phyloP scores from a whole-genome alignment of 2,329 filamentous ascomycete species.

The Cladosporium halotolerans region DNA sequence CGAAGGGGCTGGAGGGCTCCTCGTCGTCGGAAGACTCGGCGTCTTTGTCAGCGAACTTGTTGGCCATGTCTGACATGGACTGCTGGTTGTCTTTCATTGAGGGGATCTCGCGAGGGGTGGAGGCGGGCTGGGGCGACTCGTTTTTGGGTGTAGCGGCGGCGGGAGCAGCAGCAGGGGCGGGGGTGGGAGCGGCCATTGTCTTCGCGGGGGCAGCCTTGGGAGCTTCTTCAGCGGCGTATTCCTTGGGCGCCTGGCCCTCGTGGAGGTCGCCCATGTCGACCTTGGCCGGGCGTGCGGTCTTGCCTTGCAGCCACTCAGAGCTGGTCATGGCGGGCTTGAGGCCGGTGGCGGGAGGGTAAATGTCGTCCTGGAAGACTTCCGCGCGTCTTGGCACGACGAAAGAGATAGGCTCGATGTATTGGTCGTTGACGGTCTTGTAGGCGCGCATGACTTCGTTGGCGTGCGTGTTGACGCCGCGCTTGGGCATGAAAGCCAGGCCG shows the following conservation, averaged over 20 bases:
- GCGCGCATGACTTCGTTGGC: conserved; percentile 94
- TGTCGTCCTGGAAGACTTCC: conserved; percentile 94
- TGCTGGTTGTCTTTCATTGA: conserved; percentile 78
- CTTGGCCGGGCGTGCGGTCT: conserved; percentile 73
- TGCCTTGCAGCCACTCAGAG: conserved; percentile 79
- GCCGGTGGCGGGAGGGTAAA: conserved; percentile 82
- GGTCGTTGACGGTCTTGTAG: conserved; percentile 95
- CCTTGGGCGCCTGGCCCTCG: conserved; percentile 72
- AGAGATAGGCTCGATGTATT: conserved; percentile 91
- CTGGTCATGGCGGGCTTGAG: conserved; percentile 73
- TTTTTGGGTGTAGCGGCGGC: conserved; percentile 40
- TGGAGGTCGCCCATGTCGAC: conserved; percentile 91
- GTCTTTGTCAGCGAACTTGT: conserved; percentile 75
- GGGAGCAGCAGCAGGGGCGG: conserved; percentile 30
- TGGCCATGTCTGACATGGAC: conserved; percentile 78
- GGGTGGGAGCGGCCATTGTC: conserved; percentile 33
- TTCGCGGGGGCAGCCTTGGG: conserved; percentile 33
- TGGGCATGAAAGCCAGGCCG: conserved; percentile 88
- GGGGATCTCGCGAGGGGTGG: conserved; percentile 45
- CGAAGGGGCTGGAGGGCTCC: conserved; percentile 70
- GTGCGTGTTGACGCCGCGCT: conserved; percentile 89
- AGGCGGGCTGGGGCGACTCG: conserved; percentile 37
- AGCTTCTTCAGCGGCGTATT: conserved; percentile 66
- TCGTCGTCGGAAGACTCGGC: conserved; percentile 51
- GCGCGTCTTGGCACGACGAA: conserved; percentile 93